Percentiles rank a stretch among this genome's conserved stretches.
These are phyloP conservation scores for Globisporangium camurandrum DNA, from an alignment of 352 stramenopile genomes.

Conservation along the genomic window DNA sequence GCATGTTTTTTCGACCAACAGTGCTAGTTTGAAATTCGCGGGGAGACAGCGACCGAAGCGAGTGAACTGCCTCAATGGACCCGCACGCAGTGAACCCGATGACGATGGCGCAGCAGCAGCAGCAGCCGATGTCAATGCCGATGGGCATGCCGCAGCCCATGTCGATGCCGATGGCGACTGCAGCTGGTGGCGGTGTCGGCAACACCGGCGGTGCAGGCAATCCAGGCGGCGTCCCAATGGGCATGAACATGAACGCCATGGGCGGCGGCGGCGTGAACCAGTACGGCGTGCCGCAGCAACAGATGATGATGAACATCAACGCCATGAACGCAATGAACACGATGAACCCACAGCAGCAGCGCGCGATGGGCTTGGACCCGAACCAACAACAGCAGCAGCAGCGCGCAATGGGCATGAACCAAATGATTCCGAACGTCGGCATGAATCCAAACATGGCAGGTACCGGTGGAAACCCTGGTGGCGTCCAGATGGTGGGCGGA, in stretches of 20 bases:
- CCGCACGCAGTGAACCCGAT: constrained; percentile 59
- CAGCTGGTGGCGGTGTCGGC: constrained; percentile 3
- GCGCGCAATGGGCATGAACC: constrained; percentile 44
- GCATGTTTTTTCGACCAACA: too few relatives aligned
- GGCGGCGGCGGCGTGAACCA: constrained; percentile 18
- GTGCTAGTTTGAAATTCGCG: too few relatives aligned
- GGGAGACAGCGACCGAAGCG: too few relatives aligned
- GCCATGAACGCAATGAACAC: constrained; percentile 41
- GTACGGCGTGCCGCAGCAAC: constrained; percentile 36
- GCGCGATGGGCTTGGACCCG: constrained; percentile 25
- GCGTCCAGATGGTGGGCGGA: constrained; percentile 6
- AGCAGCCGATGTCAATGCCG: constrained; percentile 56
- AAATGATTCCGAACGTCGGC: constrained; percentile 29
- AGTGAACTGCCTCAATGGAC: constrained; percentile 45
- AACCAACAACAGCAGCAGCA: constrained; percentile 2
- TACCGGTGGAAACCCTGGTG: not conserved
- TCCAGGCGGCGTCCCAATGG: constrained; percentile 33
- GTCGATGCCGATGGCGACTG: constrained; percentile 43
- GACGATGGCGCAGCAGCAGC: constrained; percentile 29
- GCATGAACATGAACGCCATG: constrained; percentile 48
- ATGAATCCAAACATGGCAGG: constrained; percentile 18
- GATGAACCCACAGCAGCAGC: constrained; percentile 7
- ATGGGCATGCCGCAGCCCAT: constrained; percentile 45
- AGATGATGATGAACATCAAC: constrained; percentile 63
- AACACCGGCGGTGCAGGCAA: constrained; percentile 12